phyloP scores from a whole-genome alignment of 2,329 filamentous ascomycete species.

The Penicillium sp. region DNA sequence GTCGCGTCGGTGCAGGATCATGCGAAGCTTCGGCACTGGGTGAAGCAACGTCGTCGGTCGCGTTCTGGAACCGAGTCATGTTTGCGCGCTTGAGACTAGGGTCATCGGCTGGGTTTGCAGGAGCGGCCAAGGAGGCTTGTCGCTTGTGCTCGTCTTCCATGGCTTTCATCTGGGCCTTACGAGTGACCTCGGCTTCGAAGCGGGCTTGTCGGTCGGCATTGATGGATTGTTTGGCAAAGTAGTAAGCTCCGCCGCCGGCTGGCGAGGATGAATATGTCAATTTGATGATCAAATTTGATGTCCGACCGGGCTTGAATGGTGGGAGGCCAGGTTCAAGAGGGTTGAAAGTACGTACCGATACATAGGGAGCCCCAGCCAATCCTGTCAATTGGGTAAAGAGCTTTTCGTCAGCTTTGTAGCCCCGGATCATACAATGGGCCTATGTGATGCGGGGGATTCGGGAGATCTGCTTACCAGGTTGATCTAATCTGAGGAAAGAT shows the following conservation, averaged over 20 bases:
- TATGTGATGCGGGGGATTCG: not conserved
- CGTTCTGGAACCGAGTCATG: slow-evolving; percentile 34
- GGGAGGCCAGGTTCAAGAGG: not conserved
- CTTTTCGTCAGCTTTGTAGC: slow-evolving; percentile 23
- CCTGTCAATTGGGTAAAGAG: slow-evolving; percentile 55
- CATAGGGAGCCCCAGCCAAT: slow-evolving; percentile 90
- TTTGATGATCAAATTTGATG: not conserved
- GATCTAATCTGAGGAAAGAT: slow-evolving; percentile 55
- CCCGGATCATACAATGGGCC: not conserved
- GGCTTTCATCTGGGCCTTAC: slow-evolving; percentile 45
- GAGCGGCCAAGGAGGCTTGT: slow-evolving; percentile 27
- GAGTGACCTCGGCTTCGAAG: slow-evolving; percentile 70
- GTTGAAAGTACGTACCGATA: slow-evolving; percentile 62
- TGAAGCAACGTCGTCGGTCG: slow-evolving; percentile 57
- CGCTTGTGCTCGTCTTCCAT: slow-evolving; percentile 43
- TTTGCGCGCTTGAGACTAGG: slow-evolving; percentile 43
- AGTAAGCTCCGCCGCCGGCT: slow-evolving; percentile 92
- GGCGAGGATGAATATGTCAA: slow-evolving; percentile 19
- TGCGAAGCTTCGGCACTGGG: slow-evolving; percentile 73
- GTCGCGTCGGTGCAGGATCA: slow-evolving; percentile 84
- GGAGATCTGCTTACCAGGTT: slow-evolving; percentile 56
- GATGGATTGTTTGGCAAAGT: slow-evolving; percentile 92
- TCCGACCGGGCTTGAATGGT: not conserved
- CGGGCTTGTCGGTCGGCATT: slow-evolving; percentile 81
- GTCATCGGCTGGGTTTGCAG: slow-evolving; percentile 29